Conservation (phyloP, 129 eudicot species). For the Pittosporum tobira region DNA sequence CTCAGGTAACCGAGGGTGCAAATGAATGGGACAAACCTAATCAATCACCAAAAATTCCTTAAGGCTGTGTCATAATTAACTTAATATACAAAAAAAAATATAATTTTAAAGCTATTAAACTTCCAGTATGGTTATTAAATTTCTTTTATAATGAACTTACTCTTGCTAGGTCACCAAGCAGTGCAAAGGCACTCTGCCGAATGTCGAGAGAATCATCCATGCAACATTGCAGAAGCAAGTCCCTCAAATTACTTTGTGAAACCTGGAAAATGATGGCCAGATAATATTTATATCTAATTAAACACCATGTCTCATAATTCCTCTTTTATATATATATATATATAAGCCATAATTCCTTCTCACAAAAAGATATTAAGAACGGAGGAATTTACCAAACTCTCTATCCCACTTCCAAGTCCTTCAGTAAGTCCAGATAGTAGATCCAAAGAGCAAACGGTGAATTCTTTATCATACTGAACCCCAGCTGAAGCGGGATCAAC, state of each 20-base stretch:
- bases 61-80: neutral
- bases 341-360: too few relatives aligned
- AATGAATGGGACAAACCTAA: slow-evolving; percentile 87
- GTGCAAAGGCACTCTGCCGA: slow-evolving; percentile 96
- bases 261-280: slow-evolving; percentile 40
- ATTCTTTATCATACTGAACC: slow-evolving; percentile 83
- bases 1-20: slow-evolving; percentile 68
- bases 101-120: neutral
- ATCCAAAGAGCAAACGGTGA: slow-evolving; percentile 82
- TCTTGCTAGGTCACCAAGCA: slow-evolving; percentile 98
- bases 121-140: neutral
- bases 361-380: neutral
- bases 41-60: slow-evolving; percentile 10
- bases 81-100: neutral
- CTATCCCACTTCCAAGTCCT: slow-evolving; percentile 92
- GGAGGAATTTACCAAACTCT: slow-evolving; percentile 75
- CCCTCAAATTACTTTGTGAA: slow-evolving; percentile 84
- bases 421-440: slow-evolving; percentile 90
- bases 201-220: slow-evolving; percentile 80
- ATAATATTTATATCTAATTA: neutral
- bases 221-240: slow-evolving; percentile 90
- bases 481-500: slow-evolving; percentile 77
- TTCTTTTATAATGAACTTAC: slow-evolving; percentile 39
- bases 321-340: too few relatives aligned
- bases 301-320: neutral